Evolutionary conservation across 73 alveolate genomes (phyloP), one percentile per base, ranked within the genome.

Genomic region (Paramecium bursaria): DNA sequence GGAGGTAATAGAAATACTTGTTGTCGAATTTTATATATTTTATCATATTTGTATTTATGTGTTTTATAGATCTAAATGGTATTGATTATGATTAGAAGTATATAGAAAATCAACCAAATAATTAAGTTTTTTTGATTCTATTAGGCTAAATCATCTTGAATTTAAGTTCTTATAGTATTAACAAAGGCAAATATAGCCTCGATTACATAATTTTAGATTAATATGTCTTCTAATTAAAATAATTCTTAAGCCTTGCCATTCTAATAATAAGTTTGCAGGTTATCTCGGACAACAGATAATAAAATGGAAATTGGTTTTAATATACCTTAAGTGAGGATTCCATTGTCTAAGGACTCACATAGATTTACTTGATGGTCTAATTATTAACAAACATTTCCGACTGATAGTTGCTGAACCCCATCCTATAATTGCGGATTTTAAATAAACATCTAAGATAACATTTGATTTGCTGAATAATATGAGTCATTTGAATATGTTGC

Each of bases 1-100:
- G 82, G 82, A 25, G 82, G 82, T 67, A 67, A 67, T n/a, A 67
- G 44, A 67, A 39, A 67, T 5, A 67, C 82, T 39, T 39, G 44
- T 42, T 67, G 13, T 67, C 82, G 15, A 0, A 67, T 67, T 13
- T 44, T 57, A 42, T n/a, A 39, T 3, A 67, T 21, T 42, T 67
- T 67, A 11, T 67, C 10, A 2, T 6, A 11, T 15, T 21, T 14
- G 44, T 3, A 67, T 31, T 15, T 30, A 13, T 67, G 25, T 0
- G 44, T 39, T 9, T 21, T 10, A 1, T 15, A 31, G 22, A 67
- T 67, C 39, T 67, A 42, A 4, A 42, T 23, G 2, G 27, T 0
- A 67, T 67, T 67, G 49, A 67, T 67, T 17, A 5, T 0, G n/a
- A 67, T 35, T 15, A 67, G 26, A 4, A 19, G 22, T 25, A 67